A percentile compares a stretch with the other conserved stretches of the same genome.
These are phyloP conservation scores for Dentiscutata heterogama DNA, from an alignment of 371 early-diverging fungal genomes.

Conservation along the genomic window DNA sequence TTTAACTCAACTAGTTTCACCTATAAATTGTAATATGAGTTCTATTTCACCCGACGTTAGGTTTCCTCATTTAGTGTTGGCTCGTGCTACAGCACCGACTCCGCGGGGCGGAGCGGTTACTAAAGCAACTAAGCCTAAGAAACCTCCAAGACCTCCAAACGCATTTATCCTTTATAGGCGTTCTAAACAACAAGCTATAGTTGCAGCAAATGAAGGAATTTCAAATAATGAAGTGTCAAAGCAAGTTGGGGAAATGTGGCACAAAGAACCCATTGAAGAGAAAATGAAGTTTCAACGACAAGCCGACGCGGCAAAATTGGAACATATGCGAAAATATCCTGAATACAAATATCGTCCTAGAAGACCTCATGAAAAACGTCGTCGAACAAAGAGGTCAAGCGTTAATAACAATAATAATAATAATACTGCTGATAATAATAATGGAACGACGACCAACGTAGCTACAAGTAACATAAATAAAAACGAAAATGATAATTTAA, in stretches of 20 bases:
- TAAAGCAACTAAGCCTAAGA: slow-evolving; percentile 38
- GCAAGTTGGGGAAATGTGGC: slow-evolving; percentile 47
- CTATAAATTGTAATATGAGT: neutral
- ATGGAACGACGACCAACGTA: neutral
- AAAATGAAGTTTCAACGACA: slow-evolving; percentile 40
- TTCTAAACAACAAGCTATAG: slow-evolving; percentile 38
- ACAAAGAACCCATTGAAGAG: slow-evolving; percentile 38
- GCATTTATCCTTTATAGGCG: slow-evolving; percentile 44
- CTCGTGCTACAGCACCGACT: slow-evolving; percentile 21
- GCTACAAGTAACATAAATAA: neutral
- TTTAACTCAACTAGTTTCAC: neutral
- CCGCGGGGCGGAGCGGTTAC: slow-evolving; percentile 39
- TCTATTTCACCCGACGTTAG: slow-evolving; percentile 1
- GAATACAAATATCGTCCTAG: slow-evolving; percentile 46
- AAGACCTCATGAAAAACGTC: slow-evolving; percentile 44
- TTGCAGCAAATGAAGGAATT: slow-evolving; percentile 40
- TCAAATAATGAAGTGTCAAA: slow-evolving; percentile 46
- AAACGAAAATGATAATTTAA: neutral
- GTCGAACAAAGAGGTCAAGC: slow-evolving; percentile 36
- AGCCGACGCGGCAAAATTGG: slow-evolving; percentile 44
- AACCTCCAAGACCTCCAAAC: slow-evolving; percentile 46
- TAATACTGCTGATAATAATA: neutral
- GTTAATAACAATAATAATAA: neutral
- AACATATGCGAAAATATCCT: slow-evolving; percentile 45
- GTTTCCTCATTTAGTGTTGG: slow-evolving; percentile 42